Base-by-base conservation (phyloP, 1,284 basidiomycete genomes). In the Cutaneotrichosporon dermatis region DNA sequence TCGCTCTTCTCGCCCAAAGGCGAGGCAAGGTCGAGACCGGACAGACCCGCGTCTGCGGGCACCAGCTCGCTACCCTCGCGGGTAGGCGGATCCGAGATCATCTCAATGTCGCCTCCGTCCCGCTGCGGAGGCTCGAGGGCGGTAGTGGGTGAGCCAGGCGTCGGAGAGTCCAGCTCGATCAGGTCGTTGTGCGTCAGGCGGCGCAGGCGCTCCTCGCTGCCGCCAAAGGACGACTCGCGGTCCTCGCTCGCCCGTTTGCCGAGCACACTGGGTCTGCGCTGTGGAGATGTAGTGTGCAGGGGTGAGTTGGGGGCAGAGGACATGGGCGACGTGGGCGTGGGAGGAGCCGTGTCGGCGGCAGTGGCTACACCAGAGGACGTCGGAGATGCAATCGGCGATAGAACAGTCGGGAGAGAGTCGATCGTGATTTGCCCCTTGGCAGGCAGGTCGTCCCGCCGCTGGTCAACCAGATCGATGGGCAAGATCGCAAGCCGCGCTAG, bases 401-500 rank as follows among this genome's bases (percentile, higher is more conserved):
- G n/a, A 3, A 59, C n/a, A 1, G 45, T 57, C 0, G 62, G 57
- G 4, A 64, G 48, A 4, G 54, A 46, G 49, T 59, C 62, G 15
- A 64, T 64, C 3, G 62, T 61, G 7, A 61, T 54, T 16, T 25
- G 25, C 25, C 6, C 45, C 44, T 54, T 58, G 1, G 51, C 52
- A 4, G 67, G 69, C 6, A 71, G 62, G 46, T 40, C 55, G 34
- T 56, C 55, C 6, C 48, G 40, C 8, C 55, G 55, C 37, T 62
- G 58, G 6, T 54, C 50, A 4, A 62, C 46, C 6, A 60, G 51
- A 39, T 65, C 64, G 33, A 65, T 45, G 5, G 64, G 64, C 11
- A 65, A 48, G 37, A 76, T 75, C n/a, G 77, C 77, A 1, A 79
- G 68, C 16, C 76, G 75, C 1, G 77, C 77, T 9, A 79, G 69